These are phyloP conservation scores for Termitomyces sp. DNA, from an alignment of 768 basidiomycete genomes.

Conservation along the genomic window DNA sequence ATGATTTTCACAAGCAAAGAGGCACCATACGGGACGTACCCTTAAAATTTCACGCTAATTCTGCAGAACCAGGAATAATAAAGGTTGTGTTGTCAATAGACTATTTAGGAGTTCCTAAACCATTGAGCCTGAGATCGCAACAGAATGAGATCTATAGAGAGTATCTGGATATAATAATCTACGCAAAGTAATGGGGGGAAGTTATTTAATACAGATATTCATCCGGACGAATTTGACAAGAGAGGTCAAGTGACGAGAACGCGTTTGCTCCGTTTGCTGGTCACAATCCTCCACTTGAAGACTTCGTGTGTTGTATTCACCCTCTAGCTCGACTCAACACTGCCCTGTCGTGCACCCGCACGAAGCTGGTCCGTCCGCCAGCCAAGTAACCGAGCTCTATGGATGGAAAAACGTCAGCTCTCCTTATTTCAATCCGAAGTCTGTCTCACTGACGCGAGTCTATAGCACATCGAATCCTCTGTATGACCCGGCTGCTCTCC, in stretches of 20 bases:
- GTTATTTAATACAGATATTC: too few species aligned
- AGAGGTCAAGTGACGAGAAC: conserved; percentile 25
- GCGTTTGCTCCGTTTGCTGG: conserved; percentile 16
- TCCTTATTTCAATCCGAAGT: neutral
- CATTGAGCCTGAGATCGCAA: neutral
- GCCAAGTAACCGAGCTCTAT: conserved; percentile 64
- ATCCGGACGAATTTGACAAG: neutral
- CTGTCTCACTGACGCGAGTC: conserved; percentile 19
- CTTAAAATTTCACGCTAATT: neutral
- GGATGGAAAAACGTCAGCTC: conserved; percentile 64
- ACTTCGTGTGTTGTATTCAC: conserved; percentile 11
- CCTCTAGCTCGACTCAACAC: conserved; percentile 12
- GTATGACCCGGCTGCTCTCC: conserved; percentile 56
- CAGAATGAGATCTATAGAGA: too few species aligned
- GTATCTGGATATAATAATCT: neutral
- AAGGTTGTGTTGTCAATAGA: neutral
- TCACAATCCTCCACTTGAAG: conserved; percentile 1
- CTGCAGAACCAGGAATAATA: neutral
- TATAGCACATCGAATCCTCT: conserved; percentile 53
- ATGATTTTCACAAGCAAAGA: neutral
- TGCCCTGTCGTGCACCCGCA: conserved; percentile 52
- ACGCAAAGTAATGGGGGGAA: neutral
- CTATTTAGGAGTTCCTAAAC: neutral
- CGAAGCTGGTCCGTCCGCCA: conserved; percentile 69
- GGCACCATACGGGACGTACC: too few species aligned